These are phyloP conservation scores for Schizonepeta tenuifolia DNA, from an alignment of 257 asterid genomes.

Conservation along the genomic window DNA sequence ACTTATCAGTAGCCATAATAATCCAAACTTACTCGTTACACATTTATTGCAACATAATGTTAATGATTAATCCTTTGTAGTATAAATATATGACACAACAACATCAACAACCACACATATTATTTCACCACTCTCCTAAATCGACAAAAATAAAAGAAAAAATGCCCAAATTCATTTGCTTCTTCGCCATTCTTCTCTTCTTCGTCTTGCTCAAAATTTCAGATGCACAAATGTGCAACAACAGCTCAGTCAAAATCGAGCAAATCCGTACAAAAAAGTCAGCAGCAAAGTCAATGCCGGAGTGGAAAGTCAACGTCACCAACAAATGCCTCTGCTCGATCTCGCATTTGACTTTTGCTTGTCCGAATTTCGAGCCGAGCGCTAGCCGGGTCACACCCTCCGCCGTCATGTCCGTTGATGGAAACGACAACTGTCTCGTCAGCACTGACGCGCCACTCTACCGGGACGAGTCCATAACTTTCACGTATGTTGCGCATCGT, in stretches of 20 bases:
- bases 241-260: neutral
- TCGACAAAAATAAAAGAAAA: too few relatives aligned
- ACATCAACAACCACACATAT: too few relatives aligned
- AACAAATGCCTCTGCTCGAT: neutral
- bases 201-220: neutral
- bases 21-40: too few relatives aligned
- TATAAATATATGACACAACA: too few relatives aligned
- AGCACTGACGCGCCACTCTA: neutral
- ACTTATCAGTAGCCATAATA: too few relatives aligned
- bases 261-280: neutral
- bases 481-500: neutral
- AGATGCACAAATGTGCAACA: neutral
- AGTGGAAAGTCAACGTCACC: neutral
- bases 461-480: neutral
- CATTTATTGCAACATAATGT: too few relatives aligned
- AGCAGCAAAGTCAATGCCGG: too few relatives aligned
- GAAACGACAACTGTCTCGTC: neutral
- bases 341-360: neutral
- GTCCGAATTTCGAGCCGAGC: neutral
- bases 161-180: neutral
- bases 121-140: too few relatives aligned
- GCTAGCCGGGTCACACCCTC: neutral
- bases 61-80: too few relatives aligned
- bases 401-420: neutral
- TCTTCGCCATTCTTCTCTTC: neutral